Conservation (phyloP, 2,329 filamentous ascomycete species). For the Claviceps pazoutovae region DNA sequence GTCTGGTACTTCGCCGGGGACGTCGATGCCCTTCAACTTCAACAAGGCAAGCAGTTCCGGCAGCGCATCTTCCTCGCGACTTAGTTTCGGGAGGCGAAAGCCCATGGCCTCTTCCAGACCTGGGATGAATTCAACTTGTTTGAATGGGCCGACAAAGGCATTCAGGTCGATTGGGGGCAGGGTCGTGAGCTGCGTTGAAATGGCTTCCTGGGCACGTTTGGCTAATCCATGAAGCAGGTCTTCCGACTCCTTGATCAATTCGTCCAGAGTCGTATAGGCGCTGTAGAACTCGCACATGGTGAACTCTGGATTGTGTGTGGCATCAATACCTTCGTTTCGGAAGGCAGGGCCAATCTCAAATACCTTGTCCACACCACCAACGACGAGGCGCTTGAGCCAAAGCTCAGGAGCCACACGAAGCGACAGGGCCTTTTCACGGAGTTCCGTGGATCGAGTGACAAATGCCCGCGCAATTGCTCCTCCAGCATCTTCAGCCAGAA, state of each 20-base stretch:
- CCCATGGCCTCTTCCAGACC: constrained; percentile 57
- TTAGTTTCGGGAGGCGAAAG: constrained; percentile 50
- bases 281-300: constrained; percentile 96
- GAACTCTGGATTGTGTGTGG: constrained; percentile 93
- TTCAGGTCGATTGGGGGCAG: constrained; percentile 34
- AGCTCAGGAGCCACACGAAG: constrained; percentile 87
- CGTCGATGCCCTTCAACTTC: constrained; percentile 44
- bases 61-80: constrained; percentile 36
- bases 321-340: constrained; percentile 83
- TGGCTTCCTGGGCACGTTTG: constrained; percentile 32
- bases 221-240: constrained; percentile 49
- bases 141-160: constrained; percentile 42
- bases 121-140: constrained; percentile 67
- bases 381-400: constrained; percentile 82
- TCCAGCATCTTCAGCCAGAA: constrained; percentile 69
- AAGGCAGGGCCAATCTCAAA: constrained; percentile 92
- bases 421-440: constrained; percentile 55
- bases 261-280: constrained; percentile 62
- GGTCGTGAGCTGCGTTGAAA: constrained; percentile 29
- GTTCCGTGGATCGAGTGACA: constrained; percentile 62
- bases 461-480: constrained; percentile 83
- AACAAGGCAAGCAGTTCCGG: constrained; percentile 38
- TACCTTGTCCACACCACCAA: constrained; percentile 76
- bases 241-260: constrained; percentile 66
- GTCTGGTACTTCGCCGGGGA: constrained; percentile 48